Percentiles rank a stretch among this genome's conserved stretches.
Evolutionary conservation across 495 filamentous ascomycete genomes (phyloP).

Genomic region (Aspergillus mulundensis): DNA sequence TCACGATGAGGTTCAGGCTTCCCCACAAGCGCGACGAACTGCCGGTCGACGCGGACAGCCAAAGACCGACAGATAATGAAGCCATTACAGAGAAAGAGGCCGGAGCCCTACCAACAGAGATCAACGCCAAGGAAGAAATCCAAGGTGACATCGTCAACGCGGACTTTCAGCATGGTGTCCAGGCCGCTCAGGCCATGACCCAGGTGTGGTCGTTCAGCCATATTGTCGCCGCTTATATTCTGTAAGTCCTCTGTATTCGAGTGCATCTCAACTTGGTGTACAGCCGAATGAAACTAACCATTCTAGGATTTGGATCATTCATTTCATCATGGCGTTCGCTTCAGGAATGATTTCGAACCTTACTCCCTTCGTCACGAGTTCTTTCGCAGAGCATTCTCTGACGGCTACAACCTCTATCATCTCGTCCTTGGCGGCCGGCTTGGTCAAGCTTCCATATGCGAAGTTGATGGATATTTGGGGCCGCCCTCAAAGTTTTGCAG

Average conservation of each 20-base stretch:
- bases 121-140: not conserved
- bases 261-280: not conserved
- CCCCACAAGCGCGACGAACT: conserved; percentile 10
- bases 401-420: conserved; percentile 30
- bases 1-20: conserved; percentile 11
- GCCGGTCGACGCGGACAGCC: conserved; percentile 4
- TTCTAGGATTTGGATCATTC: conserved; percentile 16
- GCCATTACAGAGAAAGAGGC: not conserved
- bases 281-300: not conserved
- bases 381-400: conserved; percentile 29
- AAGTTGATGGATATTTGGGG: conserved; percentile 67
- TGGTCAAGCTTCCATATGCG: conserved; percentile 58
- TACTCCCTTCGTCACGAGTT: conserved; percentile 26
- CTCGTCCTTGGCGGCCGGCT: conserved; percentile 50
- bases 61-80: conserved; percentile 3
- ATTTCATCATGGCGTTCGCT: conserved; percentile 15
- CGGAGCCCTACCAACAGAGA: not conserved
- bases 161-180: conserved; percentile 18
- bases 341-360: conserved; percentile 9
- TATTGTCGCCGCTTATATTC: conserved; percentile 12
- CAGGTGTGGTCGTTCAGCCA: conserved; percentile 17
- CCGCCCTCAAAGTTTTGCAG: conserved; percentile 46
- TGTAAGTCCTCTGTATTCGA: conserved; percentile 6
- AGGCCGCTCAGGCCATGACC: conserved; percentile 16
- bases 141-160: conserved; percentile 11